Evolutionary conservation across 2,329 filamentous ascomycete species (phyloP).

Genomic region (Sporothrix euskadiensis): DNA sequence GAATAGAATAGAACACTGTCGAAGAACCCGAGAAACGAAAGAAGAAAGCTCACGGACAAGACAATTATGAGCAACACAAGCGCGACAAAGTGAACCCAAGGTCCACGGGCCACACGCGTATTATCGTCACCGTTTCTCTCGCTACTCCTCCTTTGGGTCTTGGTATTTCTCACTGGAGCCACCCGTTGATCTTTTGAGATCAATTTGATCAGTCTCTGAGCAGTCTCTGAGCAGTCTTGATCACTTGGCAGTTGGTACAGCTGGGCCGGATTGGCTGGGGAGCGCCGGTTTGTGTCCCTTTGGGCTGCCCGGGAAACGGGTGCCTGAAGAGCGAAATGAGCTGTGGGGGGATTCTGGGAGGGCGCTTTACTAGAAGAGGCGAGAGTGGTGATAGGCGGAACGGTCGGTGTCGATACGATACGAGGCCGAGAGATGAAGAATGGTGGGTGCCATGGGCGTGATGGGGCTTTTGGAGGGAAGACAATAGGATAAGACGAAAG

Average conservation of each 20-base stretch:
- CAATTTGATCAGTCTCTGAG: not conserved
- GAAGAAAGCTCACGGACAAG: not conserved
- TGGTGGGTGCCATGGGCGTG: not conserved
- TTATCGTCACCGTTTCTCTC: slow-evolving; percentile 13
- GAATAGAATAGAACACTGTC: slow-evolving; percentile 9
- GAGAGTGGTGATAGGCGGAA: slow-evolving; percentile 7
- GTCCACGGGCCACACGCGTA: not conserved
- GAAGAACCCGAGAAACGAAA: not conserved
- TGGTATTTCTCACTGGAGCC: slow-evolving; percentile 9
- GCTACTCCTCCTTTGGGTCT: slow-evolving; percentile 1
- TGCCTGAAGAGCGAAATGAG: slow-evolving; percentile 28
- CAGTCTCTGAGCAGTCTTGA: not conserved
- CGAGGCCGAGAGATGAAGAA: slow-evolving; percentile 24
- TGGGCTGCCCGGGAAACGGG: slow-evolving; percentile 26
- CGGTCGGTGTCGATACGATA: slow-evolving; percentile 22
- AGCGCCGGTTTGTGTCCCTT: not conserved
- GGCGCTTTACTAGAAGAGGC: slow-evolving; percentile 24
- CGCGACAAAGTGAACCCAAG: not conserved
- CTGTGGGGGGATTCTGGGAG: slow-evolving; percentile 27
- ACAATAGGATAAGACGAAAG: not conserved
- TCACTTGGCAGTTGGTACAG: slow-evolving; percentile 18
- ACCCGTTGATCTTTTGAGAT: slow-evolving; percentile 8
- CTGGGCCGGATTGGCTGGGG: slow-evolving; percentile 21
- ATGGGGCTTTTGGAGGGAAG: not conserved
- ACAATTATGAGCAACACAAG: not conserved